Base-by-base conservation (phyloP, 495 filamentous ascomycete species). In the Hypoxylon lienhwacheense region DNA sequence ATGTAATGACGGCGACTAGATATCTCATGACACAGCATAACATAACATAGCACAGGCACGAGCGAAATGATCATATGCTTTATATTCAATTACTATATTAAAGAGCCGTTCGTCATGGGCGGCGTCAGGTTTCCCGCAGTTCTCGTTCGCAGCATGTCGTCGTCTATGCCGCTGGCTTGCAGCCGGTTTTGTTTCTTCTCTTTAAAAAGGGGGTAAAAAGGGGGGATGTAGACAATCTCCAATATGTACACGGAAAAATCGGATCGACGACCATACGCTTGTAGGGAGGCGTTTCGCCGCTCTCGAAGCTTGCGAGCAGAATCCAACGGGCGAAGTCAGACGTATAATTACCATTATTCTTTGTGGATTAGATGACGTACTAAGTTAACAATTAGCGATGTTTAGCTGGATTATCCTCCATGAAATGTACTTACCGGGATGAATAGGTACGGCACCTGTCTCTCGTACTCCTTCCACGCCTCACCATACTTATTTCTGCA, bases 401-500 rank as follows among this genome's bases (percentile, higher is more conserved):
- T n/a, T 4, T 12, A 11, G 7, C 7, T 25, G 2, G 21, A 10
- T 10, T 16, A 31, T 6, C 14, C 2, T 11, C 17, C 26, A 21
- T n/a, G 7, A 35, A 17, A 26, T 24, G 21, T 34, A 40, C 90
- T 81, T 70, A 96, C 91, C 61, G 93, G 93, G 81, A 98, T 95
- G 65, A 97, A 97, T 57, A 96, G 75, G 73, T 92, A 96, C 32
- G 93, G 93, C 47, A 96, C 90, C 69, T 77, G 80, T 71, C 79
- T 80, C 77, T 89, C 87, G 69, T 97, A 98, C 77, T 96, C 87
- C 35, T 73, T 70, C 93, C 93, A 98, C 33, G 88, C 85, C 43
- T 90, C 86, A 20, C 93, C 93, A 73, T 98, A 98, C 80, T 90
- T 96, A 65, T 73, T 78, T 31, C 83, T 79, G 73, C 93, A 98